phyloP scores from a whole-genome alignment of 768 basidiomycete genomes.

The Calocybe indica region DNA sequence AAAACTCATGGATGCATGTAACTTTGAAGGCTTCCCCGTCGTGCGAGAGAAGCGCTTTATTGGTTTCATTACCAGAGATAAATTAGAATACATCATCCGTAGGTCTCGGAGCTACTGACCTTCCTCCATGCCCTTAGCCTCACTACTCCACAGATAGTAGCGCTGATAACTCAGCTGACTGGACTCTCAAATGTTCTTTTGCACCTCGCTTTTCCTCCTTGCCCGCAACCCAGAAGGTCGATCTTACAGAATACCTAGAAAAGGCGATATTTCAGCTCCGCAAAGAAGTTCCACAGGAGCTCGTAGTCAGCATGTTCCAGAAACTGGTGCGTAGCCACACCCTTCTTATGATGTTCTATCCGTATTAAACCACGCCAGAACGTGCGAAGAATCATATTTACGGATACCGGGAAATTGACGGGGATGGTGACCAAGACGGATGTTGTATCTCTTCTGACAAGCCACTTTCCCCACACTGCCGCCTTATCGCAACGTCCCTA shows the following conservation, averaged over 20 bases:
- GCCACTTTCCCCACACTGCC: slow-evolving; percentile 51
- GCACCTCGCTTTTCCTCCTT: slow-evolving; percentile 22
- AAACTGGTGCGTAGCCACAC: slow-evolving; percentile 42
- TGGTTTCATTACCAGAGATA: slow-evolving; percentile 58
- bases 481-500: slow-evolving; percentile 20
- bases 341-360: background rate
- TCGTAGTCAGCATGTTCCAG: slow-evolving; percentile 72
- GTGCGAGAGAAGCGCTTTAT: slow-evolving; percentile 44
- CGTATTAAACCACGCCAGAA: slow-evolving; percentile 35
- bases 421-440: slow-evolving; percentile 70
- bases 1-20: slow-evolving; percentile 32
- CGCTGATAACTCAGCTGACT: too few species aligned
- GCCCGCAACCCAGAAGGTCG: slow-evolving; percentile 22
- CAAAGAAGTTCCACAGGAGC: slow-evolving; percentile 64
- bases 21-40: slow-evolving; percentile 64
- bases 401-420: slow-evolving; percentile 47
- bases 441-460: slow-evolving; percentile 51
- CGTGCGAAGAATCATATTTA: slow-evolving; percentile 63
- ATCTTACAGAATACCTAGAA: slow-evolving; percentile 35
- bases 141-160: too few species aligned
- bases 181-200: slow-evolving; percentile 32
- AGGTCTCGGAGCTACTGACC: slow-evolving; percentile 4
- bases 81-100: slow-evolving; percentile 35
- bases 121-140: background rate
- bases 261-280: slow-evolving; percentile 55